phyloP scores from a whole-genome alignment of 2,329 filamentous ascomycete genomes.

The Podosphaera leucotricha region DNA sequence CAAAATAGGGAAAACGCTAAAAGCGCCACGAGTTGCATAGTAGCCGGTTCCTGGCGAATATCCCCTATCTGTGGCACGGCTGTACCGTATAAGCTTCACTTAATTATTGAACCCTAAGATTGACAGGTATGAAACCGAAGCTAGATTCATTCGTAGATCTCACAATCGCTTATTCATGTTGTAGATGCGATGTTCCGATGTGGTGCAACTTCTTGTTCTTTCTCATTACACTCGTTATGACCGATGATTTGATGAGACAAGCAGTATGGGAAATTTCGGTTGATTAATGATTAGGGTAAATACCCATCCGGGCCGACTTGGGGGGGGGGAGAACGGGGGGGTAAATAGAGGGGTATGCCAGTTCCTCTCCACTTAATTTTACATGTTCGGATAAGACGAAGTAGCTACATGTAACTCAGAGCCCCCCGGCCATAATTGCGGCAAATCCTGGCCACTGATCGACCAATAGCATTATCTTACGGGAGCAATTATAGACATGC shows the following conservation, averaged over 20 bases:
- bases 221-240: not conserved
- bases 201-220: conserved; percentile 16
- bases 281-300: not conserved
- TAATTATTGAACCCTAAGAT: not conserved
- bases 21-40: no score
- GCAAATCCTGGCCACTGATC: not conserved
- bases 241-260: not conserved
- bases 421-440: not conserved
- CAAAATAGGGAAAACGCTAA: no score
- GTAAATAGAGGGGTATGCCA: no score
- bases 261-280: not conserved
- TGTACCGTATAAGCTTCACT: not conserved
- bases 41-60: not conserved
- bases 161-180: not conserved
- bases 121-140: not conserved
- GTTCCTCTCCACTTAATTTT: not conserved
- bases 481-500: not conserved
- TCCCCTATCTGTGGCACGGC: not conserved
- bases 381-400: not conserved
- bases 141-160: not conserved
- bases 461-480: not conserved
- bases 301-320: not conserved
- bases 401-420: not conserved
- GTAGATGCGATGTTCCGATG: conserved; percentile 1
- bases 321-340: not conserved